Percentiles rank a stretch among this genome's conserved stretches.
These are phyloP conservation scores for Cyclotella cryptica DNA, from an alignment of 108 stramenopile genomes.

Conservation along the genomic window DNA sequence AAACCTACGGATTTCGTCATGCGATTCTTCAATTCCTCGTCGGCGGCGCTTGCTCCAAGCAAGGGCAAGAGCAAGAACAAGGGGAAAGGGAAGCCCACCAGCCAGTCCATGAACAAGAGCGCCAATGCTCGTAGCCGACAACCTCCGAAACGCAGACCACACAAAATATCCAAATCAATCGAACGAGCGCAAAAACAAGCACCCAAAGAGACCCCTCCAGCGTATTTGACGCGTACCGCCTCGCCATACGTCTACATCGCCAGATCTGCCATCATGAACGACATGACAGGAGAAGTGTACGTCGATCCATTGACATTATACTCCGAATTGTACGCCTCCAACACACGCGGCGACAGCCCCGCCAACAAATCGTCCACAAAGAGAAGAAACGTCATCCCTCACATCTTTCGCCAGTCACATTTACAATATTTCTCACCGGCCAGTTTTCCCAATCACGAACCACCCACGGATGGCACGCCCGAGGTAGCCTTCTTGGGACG, in stretches of 20 bases:
- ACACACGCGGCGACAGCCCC: neutral
- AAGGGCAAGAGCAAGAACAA: conserved; percentile 11
- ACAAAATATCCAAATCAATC: neutral
- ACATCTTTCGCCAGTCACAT: conserved; percentile 36
- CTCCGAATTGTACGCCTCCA: conserved; percentile 15
- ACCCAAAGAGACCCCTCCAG: conserved; percentile 34
- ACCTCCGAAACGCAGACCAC: neutral
- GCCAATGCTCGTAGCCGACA: neutral
- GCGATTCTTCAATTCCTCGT: neutral
- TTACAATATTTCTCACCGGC: conserved; percentile 76
- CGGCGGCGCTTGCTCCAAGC: neutral
- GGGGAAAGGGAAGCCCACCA: neutral
- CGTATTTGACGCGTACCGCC: conserved; percentile 37
- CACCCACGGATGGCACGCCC: conserved; percentile 60
- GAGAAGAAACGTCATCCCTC: conserved; percentile 29
- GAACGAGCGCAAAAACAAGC: conserved; percentile 14
- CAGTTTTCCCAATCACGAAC: conserved; percentile 53
- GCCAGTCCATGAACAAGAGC: neutral
- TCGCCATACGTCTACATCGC: conserved; percentile 50
- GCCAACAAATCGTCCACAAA: conserved; percentile 13
- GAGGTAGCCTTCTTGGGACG: conserved; percentile 95
- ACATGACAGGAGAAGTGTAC: conserved; percentile 37
- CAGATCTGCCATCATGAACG: conserved; percentile 45
- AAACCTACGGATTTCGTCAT: neutral
- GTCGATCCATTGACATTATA: conserved; percentile 50